Conservation (phyloP, 768 basidiomycete genomes). For the Strobilomyces dryophilus region DNA sequence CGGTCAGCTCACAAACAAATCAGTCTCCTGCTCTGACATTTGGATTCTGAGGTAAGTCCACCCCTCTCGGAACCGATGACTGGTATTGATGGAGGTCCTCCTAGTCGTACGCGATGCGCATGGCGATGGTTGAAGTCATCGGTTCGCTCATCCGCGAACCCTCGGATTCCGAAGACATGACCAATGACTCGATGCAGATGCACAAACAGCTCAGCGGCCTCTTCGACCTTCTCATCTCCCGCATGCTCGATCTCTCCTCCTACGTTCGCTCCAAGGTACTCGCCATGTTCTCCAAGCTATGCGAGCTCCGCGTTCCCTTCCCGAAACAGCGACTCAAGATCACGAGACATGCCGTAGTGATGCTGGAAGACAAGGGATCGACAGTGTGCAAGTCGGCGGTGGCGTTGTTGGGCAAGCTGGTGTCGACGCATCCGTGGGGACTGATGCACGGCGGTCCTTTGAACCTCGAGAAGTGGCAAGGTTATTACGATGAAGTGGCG, state of each 20-base stretch:
- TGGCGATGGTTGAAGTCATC: constrained; percentile 89
- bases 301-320: constrained; percentile 74
- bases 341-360: constrained; percentile 67
- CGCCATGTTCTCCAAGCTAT: constrained; percentile 67
- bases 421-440: constrained; percentile 88
- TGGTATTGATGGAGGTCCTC: background rate
- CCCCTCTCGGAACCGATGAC: background rate
- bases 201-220: constrained; percentile 76
- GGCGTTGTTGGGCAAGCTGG: constrained; percentile 65
- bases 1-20: constrained; percentile 86
- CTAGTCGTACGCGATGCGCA: constrained; percentile 94
- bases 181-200: constrained; percentile 40
- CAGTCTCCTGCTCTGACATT: constrained; percentile 71
- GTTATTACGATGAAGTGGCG: constrained; percentile 58
- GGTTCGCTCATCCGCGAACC: constrained; percentile 83
- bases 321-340: constrained; percentile 80
- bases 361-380: constrained; percentile 87
- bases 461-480: constrained; percentile 67
- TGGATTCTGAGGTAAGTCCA: constrained; percentile 83
- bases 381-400: constrained; percentile 85
- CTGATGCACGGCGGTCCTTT: constrained; percentile 79
- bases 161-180: constrained; percentile 46
- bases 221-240: constrained; percentile 80
- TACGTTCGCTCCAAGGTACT: constrained; percentile 93
- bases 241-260: constrained; percentile 82